These are phyloP conservation scores for Clonostachys solani DNA, from an alignment of 2,329 filamentous ascomycete species.

Conservation along the genomic window DNA sequence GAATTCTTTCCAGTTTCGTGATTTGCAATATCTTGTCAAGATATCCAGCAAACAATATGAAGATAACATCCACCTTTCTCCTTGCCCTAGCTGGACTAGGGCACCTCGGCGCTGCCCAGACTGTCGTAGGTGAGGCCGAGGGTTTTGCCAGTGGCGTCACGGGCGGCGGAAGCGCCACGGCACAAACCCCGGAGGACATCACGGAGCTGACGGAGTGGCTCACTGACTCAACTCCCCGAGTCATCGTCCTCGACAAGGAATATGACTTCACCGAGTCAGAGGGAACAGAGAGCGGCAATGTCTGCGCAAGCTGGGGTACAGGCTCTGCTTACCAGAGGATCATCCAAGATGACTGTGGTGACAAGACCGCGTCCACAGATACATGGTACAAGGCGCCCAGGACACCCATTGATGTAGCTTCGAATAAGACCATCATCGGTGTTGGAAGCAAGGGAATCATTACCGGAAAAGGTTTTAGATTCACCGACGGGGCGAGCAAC, in stretches of 20 bases:
- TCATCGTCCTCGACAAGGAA: constrained; percentile 54
- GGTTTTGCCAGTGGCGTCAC: constrained; percentile 48
- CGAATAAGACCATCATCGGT: constrained; percentile 52
- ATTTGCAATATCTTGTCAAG: no score
- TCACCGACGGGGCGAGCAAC: constrained; percentile 41
- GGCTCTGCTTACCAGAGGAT: constrained; percentile 47
- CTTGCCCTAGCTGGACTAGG: no score
- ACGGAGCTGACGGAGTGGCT: constrained; percentile 57
- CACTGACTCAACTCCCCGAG: constrained; percentile 43
- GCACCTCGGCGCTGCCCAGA: not conserved
- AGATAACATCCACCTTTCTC: no score
- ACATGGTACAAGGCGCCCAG: constrained; percentile 19
- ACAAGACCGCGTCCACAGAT: constrained; percentile 6
- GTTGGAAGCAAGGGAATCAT: constrained; percentile 48
- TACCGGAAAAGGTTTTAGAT: constrained; percentile 51
- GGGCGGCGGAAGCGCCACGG: constrained; percentile 50
- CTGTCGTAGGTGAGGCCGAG: constrained; percentile 18
- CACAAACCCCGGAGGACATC: constrained; percentile 48
- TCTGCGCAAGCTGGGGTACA: constrained; percentile 54
- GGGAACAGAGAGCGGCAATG: constrained; percentile 42
- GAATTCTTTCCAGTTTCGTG: no score
- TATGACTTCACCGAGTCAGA: constrained; percentile 53
- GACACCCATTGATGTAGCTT: constrained; percentile 41
- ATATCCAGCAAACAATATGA: no score
- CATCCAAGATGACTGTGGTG: constrained; percentile 3